phyloP scores from a whole-genome alignment of 75 land plant genomes.

The Picea glauca region DNA sequence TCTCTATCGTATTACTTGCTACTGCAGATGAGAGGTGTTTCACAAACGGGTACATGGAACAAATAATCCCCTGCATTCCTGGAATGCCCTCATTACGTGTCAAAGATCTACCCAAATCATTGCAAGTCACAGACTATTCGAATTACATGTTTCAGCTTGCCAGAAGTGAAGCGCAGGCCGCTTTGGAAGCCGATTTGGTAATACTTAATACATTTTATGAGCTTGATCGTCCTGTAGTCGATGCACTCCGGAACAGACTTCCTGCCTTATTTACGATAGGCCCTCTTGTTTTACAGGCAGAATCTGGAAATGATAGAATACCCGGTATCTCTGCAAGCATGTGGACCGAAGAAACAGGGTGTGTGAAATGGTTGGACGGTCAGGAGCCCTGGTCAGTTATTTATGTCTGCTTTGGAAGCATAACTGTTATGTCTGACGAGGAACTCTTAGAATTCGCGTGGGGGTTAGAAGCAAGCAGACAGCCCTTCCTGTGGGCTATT shows the following conservation, averaged over 20 bases:
- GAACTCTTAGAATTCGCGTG: neutral
- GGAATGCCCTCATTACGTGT: conserved; percentile 33
- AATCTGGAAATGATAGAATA: neutral
- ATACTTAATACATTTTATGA: conserved; percentile 16
- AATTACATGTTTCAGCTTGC: neutral
- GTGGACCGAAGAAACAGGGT: conserved; percentile 8
- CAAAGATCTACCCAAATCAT: conserved; percentile 41
- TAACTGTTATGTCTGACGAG: neutral
- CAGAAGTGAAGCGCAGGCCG: neutral
- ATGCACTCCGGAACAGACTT: conserved; percentile 8
- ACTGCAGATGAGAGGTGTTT: conserved; percentile 32
- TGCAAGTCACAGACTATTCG: conserved; percentile 7
- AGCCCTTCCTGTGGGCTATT: conserved; percentile 17
- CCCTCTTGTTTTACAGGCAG: neutral
- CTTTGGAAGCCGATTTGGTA: neutral
- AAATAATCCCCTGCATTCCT: conserved; percentile 31
- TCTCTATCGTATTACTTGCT: no score
- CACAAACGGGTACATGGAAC: conserved; percentile 19
- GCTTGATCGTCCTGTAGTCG: conserved; percentile 12
- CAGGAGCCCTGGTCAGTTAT: conserved; percentile 28
- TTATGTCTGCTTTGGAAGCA: conserved; percentile 18
- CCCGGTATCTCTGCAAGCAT: neutral
- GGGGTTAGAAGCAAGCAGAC: conserved; percentile 7
- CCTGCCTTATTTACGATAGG: conserved; percentile 5
- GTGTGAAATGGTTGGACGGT: conserved; percentile 40